Evolutionary conservation across 352 stramenopile species (phyloP), one percentile per base, ranked within the genome.

Genomic region (Paralagenidium karlingii): DNA sequence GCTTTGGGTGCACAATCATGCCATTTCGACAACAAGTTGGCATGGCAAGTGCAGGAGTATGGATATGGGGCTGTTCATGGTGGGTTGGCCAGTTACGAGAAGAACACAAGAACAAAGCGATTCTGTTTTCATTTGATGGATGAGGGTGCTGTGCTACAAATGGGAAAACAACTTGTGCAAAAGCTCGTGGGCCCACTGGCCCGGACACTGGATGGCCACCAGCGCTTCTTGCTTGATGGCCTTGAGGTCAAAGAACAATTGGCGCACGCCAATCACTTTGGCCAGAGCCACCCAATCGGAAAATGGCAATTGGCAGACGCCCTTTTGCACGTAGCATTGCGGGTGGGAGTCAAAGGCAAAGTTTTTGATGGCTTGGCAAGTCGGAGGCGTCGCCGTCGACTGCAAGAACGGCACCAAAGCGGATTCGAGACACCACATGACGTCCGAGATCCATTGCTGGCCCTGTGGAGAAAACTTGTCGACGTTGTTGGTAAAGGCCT

Each of bases 341-440:
- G 53, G 53, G 41, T 62, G 53, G 25, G 53, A 55, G 49, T 55
- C 37, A 39, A 62, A 62, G 5, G 53, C 53, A 32, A 51, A 50
- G 11, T 40, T 54, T 38, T 54, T 53, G 38, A 58, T 58, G 16
- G 29, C 40, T 8, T 31, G 20, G 32, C 53, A 58, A 2, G 48
- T 47, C 12, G 2, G 11, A 10, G 34, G 39, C 33, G 37, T 38
- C 6, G 21, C 19, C 24, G 28, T 40, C 19, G 45, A 10, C 9
- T 38, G 34, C 27, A 62, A 18, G 13, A 53, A 15, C 10, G 49
- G 39, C 34, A 57, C 53, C 24, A 62, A 42, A 11, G 51, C 43
- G 12, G 32, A 51, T 41, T 62, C 48, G 8, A 62, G 37, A 25
- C 53, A 58, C 18, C 46, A 43, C 53, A 62, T 62, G 4, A 55